Percentiles rank a stretch among this genome's conserved stretches.
Evolutionary conservation across 805 yeast species (phyloP).

Genomic region (Candida gorgasii): DNA sequence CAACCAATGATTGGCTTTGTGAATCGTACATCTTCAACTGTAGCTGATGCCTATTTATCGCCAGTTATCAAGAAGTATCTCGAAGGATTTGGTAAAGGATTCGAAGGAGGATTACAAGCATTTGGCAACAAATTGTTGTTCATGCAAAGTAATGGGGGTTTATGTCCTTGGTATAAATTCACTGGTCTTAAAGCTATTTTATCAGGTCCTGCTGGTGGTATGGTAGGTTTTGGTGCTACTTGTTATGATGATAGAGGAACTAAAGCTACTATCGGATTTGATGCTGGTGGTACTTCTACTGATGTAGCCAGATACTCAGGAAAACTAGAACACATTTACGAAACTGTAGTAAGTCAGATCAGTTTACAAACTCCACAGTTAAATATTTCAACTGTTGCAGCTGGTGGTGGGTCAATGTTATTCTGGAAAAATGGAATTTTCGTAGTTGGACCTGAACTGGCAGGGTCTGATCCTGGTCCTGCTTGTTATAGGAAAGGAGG

Average conservation of each 20-base stretch:
- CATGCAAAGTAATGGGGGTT: conserved; percentile 97
- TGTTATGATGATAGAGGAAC: conserved; percentile 49
- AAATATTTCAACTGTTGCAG: conserved; percentile 48
- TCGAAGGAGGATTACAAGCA: conserved; percentile 39
- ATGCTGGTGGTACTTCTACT: conserved; percentile 50
- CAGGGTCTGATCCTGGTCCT: conserved; percentile 43
- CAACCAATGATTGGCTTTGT: conserved; percentile 49
- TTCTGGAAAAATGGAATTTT: conserved; percentile 40
- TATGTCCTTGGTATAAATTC: conserved; percentile 79
- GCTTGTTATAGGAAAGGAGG: conserved; percentile 43
- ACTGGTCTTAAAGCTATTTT: conserved; percentile 86
- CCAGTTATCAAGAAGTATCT: conserved; percentile 39
- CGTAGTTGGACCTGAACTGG: conserved; percentile 43
- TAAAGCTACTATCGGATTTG: conserved; percentile 40
- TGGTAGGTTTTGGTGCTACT: conserved; percentile 88
- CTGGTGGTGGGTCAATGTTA: conserved; percentile 46
- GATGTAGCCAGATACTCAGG: conserved; percentile 47
- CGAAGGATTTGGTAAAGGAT: conserved; percentile 39
- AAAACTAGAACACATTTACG: conserved; percentile 41
- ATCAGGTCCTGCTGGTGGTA: conserved; percentile 98
- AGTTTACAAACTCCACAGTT: conserved; percentile 47
- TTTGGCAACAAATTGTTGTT: conserved; percentile 65
- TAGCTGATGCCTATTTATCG: conserved; percentile 45
- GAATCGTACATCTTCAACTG: conserved; percentile 42
- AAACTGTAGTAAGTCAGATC: conserved; percentile 46